Conservation (phyloP, 352 stramenopile genomes). For the Elongisporangium senticosum region DNA sequence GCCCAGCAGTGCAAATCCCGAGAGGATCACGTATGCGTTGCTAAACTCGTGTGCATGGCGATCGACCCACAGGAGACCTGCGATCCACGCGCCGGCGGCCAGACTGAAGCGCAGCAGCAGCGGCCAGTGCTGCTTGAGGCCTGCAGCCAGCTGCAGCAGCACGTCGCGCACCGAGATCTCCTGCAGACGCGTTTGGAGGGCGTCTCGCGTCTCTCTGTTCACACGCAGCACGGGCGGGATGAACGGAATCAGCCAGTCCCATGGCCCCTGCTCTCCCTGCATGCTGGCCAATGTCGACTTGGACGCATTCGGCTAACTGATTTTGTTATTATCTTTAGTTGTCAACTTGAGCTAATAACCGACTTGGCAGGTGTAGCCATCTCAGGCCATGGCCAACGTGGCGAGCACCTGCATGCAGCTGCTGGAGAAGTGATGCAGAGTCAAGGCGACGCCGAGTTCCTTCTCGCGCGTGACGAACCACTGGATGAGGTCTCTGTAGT, state of each 20-base stretch:
- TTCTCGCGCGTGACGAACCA: constrained; percentile 33
- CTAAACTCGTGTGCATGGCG: constrained; percentile 46
- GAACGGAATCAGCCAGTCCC: constrained; percentile 80
- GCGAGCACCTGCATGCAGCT: constrained; percentile 36
- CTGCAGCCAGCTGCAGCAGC: constrained; percentile 19
- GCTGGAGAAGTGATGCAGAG: constrained; percentile 24
- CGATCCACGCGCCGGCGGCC: constrained; percentile 27
- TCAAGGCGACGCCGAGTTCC: constrained; percentile 22
- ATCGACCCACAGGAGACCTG: constrained; percentile 42
- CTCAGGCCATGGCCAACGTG: constrained; percentile 17
- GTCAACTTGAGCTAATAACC: not conserved
- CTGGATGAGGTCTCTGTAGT: constrained; percentile 53
- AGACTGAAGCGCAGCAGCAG: constrained; percentile 16
- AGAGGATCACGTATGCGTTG: constrained; percentile 56
- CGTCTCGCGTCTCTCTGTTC: constrained; percentile 63
- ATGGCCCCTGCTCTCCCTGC: constrained; percentile 22
- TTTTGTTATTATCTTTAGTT: not conserved
- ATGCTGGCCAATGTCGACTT: not conserved
- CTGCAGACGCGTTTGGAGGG: constrained; percentile 28
- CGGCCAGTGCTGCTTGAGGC: constrained; percentile 18
- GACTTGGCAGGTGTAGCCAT: not conserved
- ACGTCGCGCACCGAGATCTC: constrained; percentile 11
- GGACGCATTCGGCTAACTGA: not conserved
- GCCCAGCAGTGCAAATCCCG: constrained; percentile 32
- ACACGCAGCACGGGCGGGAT: constrained; percentile 75